Base-by-base conservation (phyloP, 2,329 filamentous ascomycete genomes). In the Dichotomopilus funicola region DNA sequence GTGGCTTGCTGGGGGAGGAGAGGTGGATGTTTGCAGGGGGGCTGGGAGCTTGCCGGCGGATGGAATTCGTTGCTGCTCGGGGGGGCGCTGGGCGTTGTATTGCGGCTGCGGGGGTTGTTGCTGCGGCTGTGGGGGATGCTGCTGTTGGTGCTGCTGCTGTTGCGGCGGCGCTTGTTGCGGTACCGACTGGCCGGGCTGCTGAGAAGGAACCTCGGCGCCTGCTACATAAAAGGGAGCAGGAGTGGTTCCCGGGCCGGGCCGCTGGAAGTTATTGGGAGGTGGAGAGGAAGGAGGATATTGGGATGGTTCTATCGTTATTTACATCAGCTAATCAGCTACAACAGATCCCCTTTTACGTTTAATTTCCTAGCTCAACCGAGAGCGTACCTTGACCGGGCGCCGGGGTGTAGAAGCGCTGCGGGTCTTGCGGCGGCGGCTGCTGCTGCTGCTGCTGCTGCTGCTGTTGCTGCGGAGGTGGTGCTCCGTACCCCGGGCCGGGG, bases 331-430 rank as follows among this genome's bases (percentile, higher is more conserved):
- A 27, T 27, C 19, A 27, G 19, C 19, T 73, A 77, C 64, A 77
- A 61, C 49, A 64, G 49, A 9, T 13, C 40, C 5, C 40, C 40
- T 42, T 31, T 47, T 42, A 57, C 48, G 27, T 51, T 37, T 57
- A 59, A 38, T 54, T 58, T 19, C 55, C 59, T 45, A 60, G 59
- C 49, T 63, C 55, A 19, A 55, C 59, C 41, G 55, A 53, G n/a
- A 57, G 56, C 63, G 59, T 66, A 76, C 74, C 73, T 73, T 76
- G 75, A 58, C 59, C 61, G 55, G 80, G 81, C 51, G 73, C 79
- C 53, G 85, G 82, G 38, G 81, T 84, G 67, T 88, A 90, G 69
- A 82, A 90, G 71, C 85, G 78, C 64, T 86, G 80, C 53, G 82
- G 78, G 56, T 88, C 83, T 64, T 83, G 79, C 27, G 19, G 19